Conservation (phyloP, 2,329 filamentous ascomycete species). For the Phaeosphaeria sp. region DNA sequence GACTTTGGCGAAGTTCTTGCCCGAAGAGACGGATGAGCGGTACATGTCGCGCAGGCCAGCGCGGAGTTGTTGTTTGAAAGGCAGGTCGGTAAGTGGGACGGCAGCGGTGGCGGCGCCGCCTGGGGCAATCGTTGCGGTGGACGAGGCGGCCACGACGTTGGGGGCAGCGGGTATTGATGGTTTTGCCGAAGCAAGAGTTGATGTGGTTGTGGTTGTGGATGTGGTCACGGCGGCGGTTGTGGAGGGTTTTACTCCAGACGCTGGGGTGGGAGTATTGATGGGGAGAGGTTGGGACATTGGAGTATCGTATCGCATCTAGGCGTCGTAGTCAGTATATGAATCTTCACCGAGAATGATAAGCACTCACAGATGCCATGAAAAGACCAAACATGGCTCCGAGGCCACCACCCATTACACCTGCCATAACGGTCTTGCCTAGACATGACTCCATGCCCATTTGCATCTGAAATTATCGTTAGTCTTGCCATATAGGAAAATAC, state of each 20-base stretch:
- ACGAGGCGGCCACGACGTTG: slow-evolving; percentile 63
- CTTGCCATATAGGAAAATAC: neutral
- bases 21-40: slow-evolving; percentile 77
- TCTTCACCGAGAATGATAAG: slow-evolving; percentile 2
- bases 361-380: slow-evolving; percentile 93
- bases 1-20: slow-evolving; percentile 93
- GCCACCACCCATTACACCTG: slow-evolving; percentile 91
- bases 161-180: slow-evolving; percentile 42
- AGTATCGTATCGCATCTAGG: slow-evolving; percentile 96
- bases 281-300: slow-evolving; percentile 66
- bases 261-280: slow-evolving; percentile 34
- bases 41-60: slow-evolving; percentile 96
- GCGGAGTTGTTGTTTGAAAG: slow-evolving; percentile 82
- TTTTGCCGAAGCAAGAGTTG: slow-evolving; percentile 6
- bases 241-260: slow-evolving; percentile 53
- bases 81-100: slow-evolving; percentile 66
- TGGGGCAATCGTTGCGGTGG: slow-evolving; percentile 64
- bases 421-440: slow-evolving; percentile 84
- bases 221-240: slow-evolving; percentile 26
- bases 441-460: slow-evolving; percentile 90
- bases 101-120: slow-evolving; percentile 51
- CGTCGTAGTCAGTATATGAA: neutral
- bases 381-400: slow-evolving; percentile 93
- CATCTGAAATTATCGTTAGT: slow-evolving; percentile 62
- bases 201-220: slow-evolving; percentile 52